phyloP scores from a whole-genome alignment of 169 alveolate species.

The Eimeria mitis region DNA sequence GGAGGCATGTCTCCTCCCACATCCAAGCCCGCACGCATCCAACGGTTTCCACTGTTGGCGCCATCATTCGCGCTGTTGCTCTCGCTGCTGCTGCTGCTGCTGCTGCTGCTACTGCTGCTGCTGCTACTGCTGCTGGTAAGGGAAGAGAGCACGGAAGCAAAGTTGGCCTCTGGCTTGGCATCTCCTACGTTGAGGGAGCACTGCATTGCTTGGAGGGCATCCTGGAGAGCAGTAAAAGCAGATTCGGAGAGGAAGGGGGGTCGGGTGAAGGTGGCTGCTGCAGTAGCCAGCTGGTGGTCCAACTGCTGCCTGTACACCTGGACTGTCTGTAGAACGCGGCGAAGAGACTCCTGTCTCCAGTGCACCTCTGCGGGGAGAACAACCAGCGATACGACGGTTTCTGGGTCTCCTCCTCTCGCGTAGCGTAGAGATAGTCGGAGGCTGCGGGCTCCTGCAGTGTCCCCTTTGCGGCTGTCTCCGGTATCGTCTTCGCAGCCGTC shows the following conservation, averaged over 20 bases:
- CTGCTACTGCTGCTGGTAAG: not conserved
- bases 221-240: conserved; percentile 36
- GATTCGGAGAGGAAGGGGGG: conserved; percentile 48
- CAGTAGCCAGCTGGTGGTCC: conserved; percentile 1
- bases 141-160: not conserved
- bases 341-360: conserved; percentile 57
- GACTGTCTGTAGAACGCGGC: not conserved
- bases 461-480: not conserved
- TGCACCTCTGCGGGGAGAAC: conserved; percentile 39
- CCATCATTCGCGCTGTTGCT: conserved; percentile 9
- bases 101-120: conserved; percentile 15
- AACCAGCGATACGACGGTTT: conserved; percentile 10
- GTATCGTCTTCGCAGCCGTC: not conserved
- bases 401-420: not conserved
- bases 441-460: not conserved
- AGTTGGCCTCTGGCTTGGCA: not conserved
- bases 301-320: conserved; percentile 64
- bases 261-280: conserved; percentile 20
- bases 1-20: conserved; percentile 72
- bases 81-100: not conserved
- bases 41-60: not conserved
- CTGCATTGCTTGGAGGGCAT: conserved; percentile 57
- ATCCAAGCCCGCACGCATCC: conserved; percentile 28
- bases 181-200: conserved; percentile 5
- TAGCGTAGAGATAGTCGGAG: conserved; percentile 12